A percentile compares a stretch with the other conserved stretches of the same genome.
phyloP scores from a whole-genome alignment of 768 basidiomycete species.

The Lactarius hengduanensis region DNA sequence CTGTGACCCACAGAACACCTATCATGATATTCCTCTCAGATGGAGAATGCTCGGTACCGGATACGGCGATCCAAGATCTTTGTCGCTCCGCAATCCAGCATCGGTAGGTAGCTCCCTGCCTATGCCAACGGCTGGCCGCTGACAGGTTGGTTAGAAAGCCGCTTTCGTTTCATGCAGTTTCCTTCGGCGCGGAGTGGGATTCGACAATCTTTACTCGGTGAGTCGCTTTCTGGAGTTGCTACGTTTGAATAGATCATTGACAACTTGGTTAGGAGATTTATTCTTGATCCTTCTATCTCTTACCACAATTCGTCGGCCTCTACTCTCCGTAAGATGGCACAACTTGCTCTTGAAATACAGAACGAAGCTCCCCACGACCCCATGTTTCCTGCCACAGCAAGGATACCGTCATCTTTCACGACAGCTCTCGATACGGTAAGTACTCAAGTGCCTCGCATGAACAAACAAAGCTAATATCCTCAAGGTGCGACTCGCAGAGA shows the following conservation, averaged over 20 bases:
- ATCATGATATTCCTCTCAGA: slow-evolving; percentile 1
- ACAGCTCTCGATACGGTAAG: slow-evolving; percentile 38
- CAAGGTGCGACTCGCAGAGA: slow-evolving; percentile 54
- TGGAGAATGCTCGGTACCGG: slow-evolving; percentile 23
- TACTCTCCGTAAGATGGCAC: slow-evolving; percentile 48
- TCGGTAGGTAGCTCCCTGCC: slow-evolving; percentile 37
- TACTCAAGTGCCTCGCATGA: too few species aligned
- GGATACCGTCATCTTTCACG: slow-evolving; percentile 39
- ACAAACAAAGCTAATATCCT: background rate
- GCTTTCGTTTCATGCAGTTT: slow-evolving; percentile 56
- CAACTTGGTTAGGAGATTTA: background rate
- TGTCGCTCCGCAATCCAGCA: slow-evolving; percentile 44
- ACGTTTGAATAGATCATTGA: background rate
- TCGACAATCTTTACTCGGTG: background rate
- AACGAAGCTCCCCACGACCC: slow-evolving; percentile 45
- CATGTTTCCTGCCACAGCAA: background rate
- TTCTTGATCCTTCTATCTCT: background rate
- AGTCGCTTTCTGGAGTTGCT: background rate
- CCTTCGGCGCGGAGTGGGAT: slow-evolving; percentile 44
- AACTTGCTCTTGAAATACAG: slow-evolving; percentile 49
- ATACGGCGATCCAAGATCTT: slow-evolving; percentile 42
- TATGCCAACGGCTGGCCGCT: background rate
- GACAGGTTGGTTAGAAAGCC: slow-evolving; percentile 41
- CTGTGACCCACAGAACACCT: background rate
- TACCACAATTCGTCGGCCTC: slow-evolving; percentile 24